Conservation (phyloP, 164 flowering plant genomes). For the Protea cynaroides region DNA sequence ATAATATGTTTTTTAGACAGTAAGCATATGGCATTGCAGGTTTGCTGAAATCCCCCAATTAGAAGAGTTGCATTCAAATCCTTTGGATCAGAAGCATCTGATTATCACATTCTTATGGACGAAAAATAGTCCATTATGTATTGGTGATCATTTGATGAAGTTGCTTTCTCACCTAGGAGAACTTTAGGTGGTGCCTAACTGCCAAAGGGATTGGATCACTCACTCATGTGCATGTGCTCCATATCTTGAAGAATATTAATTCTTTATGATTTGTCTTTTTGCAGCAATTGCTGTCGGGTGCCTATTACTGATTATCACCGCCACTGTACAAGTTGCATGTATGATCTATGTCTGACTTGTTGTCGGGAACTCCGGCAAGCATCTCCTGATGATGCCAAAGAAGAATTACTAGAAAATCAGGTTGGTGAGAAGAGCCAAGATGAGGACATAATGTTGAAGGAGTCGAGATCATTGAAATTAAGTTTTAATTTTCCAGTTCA, state of each 20-base stretch:
- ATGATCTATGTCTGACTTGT: conserved; percentile 85
- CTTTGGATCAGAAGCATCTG: neutral
- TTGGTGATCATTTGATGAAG: neutral
- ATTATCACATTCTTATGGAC: neutral
- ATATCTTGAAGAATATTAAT: conserved; percentile 2
- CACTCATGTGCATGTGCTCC: neutral
- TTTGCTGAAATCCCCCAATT: too few species aligned
- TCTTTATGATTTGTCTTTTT: conserved; percentile 8
- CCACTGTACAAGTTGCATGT: conserved; percentile 75
- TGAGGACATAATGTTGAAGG: conserved; percentile 16
- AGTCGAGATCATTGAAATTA: conserved; percentile 19
- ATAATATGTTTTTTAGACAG: neutral
- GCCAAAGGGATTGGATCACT: neutral
- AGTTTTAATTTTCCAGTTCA: conserved; percentile 26
- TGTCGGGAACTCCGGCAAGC: conserved; percentile 72
- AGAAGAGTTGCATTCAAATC: neutral
- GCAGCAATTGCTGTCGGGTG: conserved; percentile 80
- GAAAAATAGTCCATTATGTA: neutral
- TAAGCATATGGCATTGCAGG: neutral
- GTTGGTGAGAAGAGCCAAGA: conserved; percentile 24
- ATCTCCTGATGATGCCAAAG: conserved; percentile 20
- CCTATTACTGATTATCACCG: conserved; percentile 93
- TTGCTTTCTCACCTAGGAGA: neutral
- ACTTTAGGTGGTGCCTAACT: neutral
- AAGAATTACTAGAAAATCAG: conserved; percentile 21